Base-by-base conservation (phyloP, 2,329 filamentous ascomycete genomes). In the Alternaria novae-zelandiae region DNA sequence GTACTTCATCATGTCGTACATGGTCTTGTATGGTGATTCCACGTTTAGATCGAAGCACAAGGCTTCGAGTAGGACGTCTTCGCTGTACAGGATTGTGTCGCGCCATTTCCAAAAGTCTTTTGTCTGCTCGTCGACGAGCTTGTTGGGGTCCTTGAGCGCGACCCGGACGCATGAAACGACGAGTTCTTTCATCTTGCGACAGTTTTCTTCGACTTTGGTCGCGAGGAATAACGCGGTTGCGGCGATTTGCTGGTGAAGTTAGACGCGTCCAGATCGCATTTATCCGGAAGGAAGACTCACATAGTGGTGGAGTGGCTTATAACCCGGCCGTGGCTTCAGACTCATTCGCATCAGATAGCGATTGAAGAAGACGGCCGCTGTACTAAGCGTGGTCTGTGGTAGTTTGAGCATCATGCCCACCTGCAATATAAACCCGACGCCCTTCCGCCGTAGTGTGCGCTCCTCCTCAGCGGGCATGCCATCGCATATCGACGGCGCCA, bases 61-160 rank as follows among this genome's bases (percentile, higher is more conserved):
- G 49, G 89, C 89, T 79, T 98, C 96, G 15, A 99, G 86, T 83
- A 99, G 91, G 46, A 95, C 84, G 78, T 98, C 96, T 81, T 99
- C 96, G 76, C 96, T 93, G 69, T 91, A 90, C 13, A 98, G 84
- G 61, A 99, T 97, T 62, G 91, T 96, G 77, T 99, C 96, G 65
- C 94, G 89, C 96, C 96, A 99, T 74, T 92, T 89, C 96, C 96
- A 99, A 78, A 96, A 99, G 77, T 99, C 96, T 76, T 97, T 98
- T 70, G 92, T 96, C 80, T 98, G 94, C 81, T 98, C 96, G 77
- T 99, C 96, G 56, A 98, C 92, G 57, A 95, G 85, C 63, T 97
- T 87, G 73, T 93, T 92, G 2, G 93, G 86, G 71, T 98, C 95
- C 83, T 99, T 98, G 80, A 97, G 94, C 26, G 95, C 96, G 20